Conservation (phyloP, 108 stramenopile species). For the Schizochytrium sp. region DNA sequence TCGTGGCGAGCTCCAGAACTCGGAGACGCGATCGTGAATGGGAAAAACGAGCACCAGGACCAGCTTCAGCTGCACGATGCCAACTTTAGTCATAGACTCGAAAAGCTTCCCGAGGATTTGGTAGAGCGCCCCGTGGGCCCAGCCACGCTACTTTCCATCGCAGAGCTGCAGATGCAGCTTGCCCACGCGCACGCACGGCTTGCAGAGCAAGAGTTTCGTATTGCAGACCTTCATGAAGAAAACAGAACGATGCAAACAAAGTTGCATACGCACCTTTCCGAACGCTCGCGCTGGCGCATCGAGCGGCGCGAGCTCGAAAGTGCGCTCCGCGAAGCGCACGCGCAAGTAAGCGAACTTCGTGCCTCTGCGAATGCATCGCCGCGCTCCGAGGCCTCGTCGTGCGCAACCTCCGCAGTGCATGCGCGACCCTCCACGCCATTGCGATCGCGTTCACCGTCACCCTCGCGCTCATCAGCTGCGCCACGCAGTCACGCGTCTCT, state of each 20-base stretch:
- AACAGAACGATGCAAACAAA: background rate
- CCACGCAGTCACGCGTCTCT: too few relatives aligned
- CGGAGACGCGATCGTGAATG: background rate
- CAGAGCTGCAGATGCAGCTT: background rate
- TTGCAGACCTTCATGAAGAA: background rate
- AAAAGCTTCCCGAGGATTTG: background rate
- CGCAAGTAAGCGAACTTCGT: background rate
- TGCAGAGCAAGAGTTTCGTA: background rate
- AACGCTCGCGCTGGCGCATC: background rate
- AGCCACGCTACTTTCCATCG: background rate
- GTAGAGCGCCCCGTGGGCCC: background rate
- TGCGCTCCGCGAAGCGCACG: background rate
- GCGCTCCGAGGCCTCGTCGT: too few relatives aligned
- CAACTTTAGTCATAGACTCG: background rate
- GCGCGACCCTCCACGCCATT: too few relatives aligned
- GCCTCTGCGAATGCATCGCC: background rate
- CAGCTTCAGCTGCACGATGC: too few relatives aligned
- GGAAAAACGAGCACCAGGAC: background rate
- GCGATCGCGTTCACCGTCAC: too few relatives aligned
- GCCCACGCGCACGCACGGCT: background rate
- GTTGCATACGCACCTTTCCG: background rate
- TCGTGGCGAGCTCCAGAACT: too few relatives aligned
- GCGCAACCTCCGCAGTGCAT: too few relatives aligned
- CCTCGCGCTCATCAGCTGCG: too few relatives aligned
- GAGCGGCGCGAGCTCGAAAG: background rate